Conservation (phyloP, 2,329 filamentous ascomycete species). For the Trichoderma afroharzianum region DNA sequence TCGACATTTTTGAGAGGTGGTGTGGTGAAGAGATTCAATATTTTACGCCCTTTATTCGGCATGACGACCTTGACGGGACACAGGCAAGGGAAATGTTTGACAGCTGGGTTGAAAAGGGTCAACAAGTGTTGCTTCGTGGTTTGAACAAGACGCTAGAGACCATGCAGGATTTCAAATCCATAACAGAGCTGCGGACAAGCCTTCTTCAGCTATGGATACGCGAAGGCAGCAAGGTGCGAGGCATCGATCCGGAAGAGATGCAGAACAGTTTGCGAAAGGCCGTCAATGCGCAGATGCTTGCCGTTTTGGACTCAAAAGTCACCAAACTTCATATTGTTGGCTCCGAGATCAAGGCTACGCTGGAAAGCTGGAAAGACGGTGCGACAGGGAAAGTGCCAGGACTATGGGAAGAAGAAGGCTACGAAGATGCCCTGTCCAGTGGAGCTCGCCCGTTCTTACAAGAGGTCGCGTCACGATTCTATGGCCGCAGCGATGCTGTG, state of each 20-base stretch:
- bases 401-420: conserved; percentile 65
- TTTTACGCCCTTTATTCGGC: conserved; percentile 82
- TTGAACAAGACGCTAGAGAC: conserved; percentile 56
- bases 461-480: conserved; percentile 63
- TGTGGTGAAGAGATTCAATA: conserved; percentile 77
- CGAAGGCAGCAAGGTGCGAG: conserved; percentile 59
- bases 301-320: conserved; percentile 61
- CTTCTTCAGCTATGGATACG: conserved; percentile 74
- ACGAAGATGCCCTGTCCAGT: conserved; percentile 61
- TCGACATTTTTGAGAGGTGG: conserved; percentile 77
- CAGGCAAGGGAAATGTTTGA: conserved; percentile 59
- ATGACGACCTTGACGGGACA: conserved; percentile 66
- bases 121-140: conserved; percentile 57
- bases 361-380: conserved; percentile 58
- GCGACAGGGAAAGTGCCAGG: conserved; percentile 48
- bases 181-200: conserved; percentile 66
- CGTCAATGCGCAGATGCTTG: conserved; percentile 65
- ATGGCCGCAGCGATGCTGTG: conserved; percentile 68
- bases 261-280: conserved; percentile 64
- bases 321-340: conserved; percentile 62
- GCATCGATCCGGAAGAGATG: conserved; percentile 65
- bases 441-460: conserved; percentile 67
- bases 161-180: conserved; percentile 62
- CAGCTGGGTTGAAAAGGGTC: conserved; percentile 60
- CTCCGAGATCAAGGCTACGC: conserved; percentile 57